Conservation (phyloP, 2,329 filamentous ascomycete genomes). For the Microdochium trichocladiopsis region DNA sequence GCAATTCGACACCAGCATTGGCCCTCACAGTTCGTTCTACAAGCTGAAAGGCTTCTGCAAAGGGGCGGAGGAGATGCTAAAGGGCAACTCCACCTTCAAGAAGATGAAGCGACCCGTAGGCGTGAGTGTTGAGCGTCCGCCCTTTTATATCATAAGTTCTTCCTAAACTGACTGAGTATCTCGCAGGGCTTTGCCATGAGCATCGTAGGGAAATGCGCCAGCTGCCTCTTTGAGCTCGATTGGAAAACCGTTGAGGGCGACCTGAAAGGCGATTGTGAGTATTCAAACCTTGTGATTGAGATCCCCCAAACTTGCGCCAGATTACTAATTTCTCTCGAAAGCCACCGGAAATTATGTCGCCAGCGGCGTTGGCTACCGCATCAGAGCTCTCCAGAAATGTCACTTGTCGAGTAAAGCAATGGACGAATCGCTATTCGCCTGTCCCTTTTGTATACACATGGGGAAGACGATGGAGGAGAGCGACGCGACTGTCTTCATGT, state of each 20-base stretch:
- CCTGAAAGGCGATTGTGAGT: slow-evolving; percentile 38
- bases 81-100: slow-evolving; percentile 41
- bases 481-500: slow-evolving; percentile 51
- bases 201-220: slow-evolving; percentile 42
- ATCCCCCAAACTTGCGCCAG: neutral
- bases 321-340: slow-evolving; percentile 9
- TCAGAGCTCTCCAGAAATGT: slow-evolving; percentile 49
- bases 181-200: slow-evolving; percentile 32
- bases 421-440: slow-evolving; percentile 47
- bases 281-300: neutral
- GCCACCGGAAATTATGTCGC: slow-evolving; percentile 40
- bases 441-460: slow-evolving; percentile 43
- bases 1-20: slow-evolving; percentile 34
- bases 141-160: neutral
- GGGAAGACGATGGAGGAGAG: slow-evolving; percentile 44
- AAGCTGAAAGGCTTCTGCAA: slow-evolving; percentile 47
- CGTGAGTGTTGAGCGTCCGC: slow-evolving; percentile 11
- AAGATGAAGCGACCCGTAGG: slow-evolving; percentile 42
- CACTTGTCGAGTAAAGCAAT: slow-evolving; percentile 41
- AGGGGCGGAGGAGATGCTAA: slow-evolving; percentile 41
- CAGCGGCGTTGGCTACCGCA: slow-evolving; percentile 38
- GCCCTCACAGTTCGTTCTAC: slow-evolving; percentile 40
- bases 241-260: slow-evolving; percentile 46
- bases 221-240: slow-evolving; percentile 47
- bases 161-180: slow-evolving; percentile 11